Evolutionary conservation across 345 rosid species (phyloP).

Genomic region (Eucalyptus tenuipes): DNA sequence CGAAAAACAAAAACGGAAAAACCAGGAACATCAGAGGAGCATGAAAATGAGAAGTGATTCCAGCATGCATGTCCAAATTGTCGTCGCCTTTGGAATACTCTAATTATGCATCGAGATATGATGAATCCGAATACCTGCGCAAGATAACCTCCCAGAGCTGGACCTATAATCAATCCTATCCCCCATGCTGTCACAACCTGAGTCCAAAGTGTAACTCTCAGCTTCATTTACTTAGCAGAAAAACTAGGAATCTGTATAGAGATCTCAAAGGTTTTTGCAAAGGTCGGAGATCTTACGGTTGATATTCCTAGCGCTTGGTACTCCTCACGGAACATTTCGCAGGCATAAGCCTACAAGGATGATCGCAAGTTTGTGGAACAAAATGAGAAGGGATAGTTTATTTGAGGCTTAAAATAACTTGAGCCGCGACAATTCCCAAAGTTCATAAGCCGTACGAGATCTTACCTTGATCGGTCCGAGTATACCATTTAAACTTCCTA

Average conservation of each 20-base stretch:
- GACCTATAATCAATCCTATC: slow-evolving; percentile 89
- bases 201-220: not conserved
- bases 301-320: slow-evolving; percentile 78
- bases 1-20: not conserved
- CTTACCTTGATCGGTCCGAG: slow-evolving; percentile 27
- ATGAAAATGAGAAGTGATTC: not conserved
- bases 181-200: slow-evolving; percentile 98
- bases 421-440: not conserved
- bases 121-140: slow-evolving; percentile 50
- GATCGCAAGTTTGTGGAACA: not conserved
- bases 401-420: not conserved
- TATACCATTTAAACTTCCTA: slow-evolving; percentile 34
- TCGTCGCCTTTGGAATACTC: not conserved
- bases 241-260: not conserved
- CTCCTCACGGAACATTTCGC: slow-evolving; percentile 62
- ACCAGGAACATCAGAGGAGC: not conserved
- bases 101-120: not conserved
- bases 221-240: not conserved
- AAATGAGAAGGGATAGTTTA: not conserved
- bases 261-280: not conserved
- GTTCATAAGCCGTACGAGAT: not conserved
- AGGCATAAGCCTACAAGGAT: slow-evolving; percentile 59
- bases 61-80: not conserved
- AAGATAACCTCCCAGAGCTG: slow-evolving; percentile 86
- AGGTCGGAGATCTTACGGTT: slow-evolving; percentile 33